Conservation (phyloP, 2,329 filamentous ascomycete genomes). For the Xylariaceae sp. region DNA sequence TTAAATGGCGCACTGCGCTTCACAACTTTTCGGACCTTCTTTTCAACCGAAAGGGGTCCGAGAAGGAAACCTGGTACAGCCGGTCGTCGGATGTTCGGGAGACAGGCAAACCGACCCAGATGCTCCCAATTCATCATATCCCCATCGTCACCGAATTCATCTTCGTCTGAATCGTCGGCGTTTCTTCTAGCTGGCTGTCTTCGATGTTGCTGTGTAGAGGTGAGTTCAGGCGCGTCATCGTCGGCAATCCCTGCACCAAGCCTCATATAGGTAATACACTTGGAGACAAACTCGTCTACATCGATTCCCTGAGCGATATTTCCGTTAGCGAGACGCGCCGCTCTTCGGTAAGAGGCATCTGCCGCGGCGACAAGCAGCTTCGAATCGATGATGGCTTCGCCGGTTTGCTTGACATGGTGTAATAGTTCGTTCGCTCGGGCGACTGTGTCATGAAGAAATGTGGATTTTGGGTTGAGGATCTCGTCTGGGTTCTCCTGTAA, state of each 20-base stretch:
- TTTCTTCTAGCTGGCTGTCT: constrained; percentile 34
- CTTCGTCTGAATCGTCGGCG: constrained; percentile 56
- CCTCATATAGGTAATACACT: constrained; percentile 84
- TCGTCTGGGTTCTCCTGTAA: constrained; percentile 66
- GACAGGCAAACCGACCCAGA: constrained; percentile 71
- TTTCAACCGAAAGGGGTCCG: constrained; percentile 84
- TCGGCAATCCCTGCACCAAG: constrained; percentile 55
- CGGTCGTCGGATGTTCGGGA: constrained; percentile 69
- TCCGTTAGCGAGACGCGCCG: constrained; percentile 68
- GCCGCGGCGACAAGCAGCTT: constrained; percentile 77
- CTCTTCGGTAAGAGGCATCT: constrained; percentile 75
- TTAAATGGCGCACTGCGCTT: constrained; percentile 69
- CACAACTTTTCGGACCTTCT: constrained; percentile 66
- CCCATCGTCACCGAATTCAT: constrained; percentile 64
- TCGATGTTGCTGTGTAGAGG: constrained; percentile 46
- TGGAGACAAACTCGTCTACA: constrained; percentile 85
- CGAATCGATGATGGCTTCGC: constrained; percentile 86
- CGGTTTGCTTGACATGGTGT: constrained; percentile 74
- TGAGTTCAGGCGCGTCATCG: constrained; percentile 48
- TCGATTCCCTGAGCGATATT: constrained; percentile 73
- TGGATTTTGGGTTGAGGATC: constrained; percentile 61
- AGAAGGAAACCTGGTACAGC: constrained; percentile 79
- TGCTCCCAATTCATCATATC: constrained; percentile 83
- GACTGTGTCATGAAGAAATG: constrained; percentile 62
- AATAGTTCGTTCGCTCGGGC: constrained; percentile 62